Evolutionary conservation across 352 stramenopile species (phyloP), one percentile per base, ranked within the genome.

Genomic region (Phytopythium aichiense): DNA sequence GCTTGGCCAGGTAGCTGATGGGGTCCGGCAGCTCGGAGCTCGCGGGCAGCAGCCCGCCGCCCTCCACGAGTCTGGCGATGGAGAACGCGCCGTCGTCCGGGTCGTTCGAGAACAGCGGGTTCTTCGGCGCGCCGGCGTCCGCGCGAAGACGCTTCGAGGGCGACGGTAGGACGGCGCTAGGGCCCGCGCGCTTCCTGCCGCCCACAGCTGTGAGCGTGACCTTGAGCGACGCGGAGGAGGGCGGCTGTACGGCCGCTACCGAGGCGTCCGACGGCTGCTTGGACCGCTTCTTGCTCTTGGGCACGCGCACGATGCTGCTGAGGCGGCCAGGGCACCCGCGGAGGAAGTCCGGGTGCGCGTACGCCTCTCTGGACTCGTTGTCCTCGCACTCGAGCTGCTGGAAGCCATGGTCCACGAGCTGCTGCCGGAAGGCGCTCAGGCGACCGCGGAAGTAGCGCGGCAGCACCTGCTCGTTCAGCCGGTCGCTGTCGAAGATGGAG

Each of bases 321-420:
- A 92, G 69, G 5, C 71, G 56, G 13, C 69, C 78, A 0, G 83
- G 83, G 35, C 71, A 71, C 18, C 81, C 79, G 7, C 71, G 76
- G 25, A 78, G 48, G 65, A 92, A 92, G 60, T 86, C 60, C 5
- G 64, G 54, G 58, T 92, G 83, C 13, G 46, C 35, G 42, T 92
- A 92, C 12, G 64, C 67, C 65, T 92, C 79, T 16, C 69, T 65
- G 9, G 52, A 56, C 46, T 87, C 74, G 60, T 84, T 58, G 61
- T 88, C 79, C 52, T 89, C 79, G 65, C 70, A 78, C 61, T 88
- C 80, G 63, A 79, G 65, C 58, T 81, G 73, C 54, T 77, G 61
- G 52, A 92, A 92, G 51, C 77, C 79, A 58, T 92, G 83, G 67
- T 92, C 79, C 22, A 87, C 53, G 48, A 92, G 72, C 67, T 92